Percentiles rank a stretch among this genome's conserved stretches.
Evolutionary conservation across 1,284 basidiomycete species (phyloP).

Genomic region (Apiotrichum gracile): DNA sequence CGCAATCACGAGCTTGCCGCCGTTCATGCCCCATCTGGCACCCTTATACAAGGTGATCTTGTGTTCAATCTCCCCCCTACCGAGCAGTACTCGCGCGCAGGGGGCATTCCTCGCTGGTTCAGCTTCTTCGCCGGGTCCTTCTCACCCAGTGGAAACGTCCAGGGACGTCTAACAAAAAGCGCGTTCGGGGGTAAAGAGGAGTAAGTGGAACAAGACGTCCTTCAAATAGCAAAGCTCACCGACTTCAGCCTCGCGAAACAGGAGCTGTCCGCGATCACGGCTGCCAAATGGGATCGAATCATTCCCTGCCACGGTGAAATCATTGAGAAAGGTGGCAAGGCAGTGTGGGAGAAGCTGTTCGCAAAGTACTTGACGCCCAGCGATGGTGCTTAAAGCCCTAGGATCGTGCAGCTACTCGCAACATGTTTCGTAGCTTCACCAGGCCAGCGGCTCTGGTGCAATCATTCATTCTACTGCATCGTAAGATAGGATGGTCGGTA

Average conservation of each 20-base stretch:
- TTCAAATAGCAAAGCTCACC: no score
- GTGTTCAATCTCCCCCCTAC: constrained; percentile 80
- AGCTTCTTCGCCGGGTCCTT: constrained; percentile 41
- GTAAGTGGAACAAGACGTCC: constrained; percentile 28
- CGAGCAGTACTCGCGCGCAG: constrained; percentile 66
- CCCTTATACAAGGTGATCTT: constrained; percentile 79
- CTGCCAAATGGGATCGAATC: constrained; percentile 71
- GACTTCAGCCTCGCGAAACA: constrained; percentile 24
- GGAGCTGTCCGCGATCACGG: constrained; percentile 34
- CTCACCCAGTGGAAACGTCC: constrained; percentile 57
- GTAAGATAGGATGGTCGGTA: no score
- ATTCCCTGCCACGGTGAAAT: constrained; percentile 89
- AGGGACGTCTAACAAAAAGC: constrained; percentile 55
- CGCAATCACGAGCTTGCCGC: constrained; percentile 85
- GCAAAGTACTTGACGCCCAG: neutral
- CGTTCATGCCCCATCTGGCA: constrained; percentile 69
- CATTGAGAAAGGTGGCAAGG: constrained; percentile 67
- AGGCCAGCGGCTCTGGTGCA: no score
- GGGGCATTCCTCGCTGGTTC: constrained; percentile 49
- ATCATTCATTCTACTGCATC: no score
- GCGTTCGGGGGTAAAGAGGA: constrained; percentile 60
- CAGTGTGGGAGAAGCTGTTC: constrained; percentile 57
- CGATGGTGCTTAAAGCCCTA: no score
- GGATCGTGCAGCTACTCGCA: no score
- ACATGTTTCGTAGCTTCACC: no score